Conservation (phyloP, 2,329 filamentous ascomycete genomes). For the Cadophora gregata region DNA sequence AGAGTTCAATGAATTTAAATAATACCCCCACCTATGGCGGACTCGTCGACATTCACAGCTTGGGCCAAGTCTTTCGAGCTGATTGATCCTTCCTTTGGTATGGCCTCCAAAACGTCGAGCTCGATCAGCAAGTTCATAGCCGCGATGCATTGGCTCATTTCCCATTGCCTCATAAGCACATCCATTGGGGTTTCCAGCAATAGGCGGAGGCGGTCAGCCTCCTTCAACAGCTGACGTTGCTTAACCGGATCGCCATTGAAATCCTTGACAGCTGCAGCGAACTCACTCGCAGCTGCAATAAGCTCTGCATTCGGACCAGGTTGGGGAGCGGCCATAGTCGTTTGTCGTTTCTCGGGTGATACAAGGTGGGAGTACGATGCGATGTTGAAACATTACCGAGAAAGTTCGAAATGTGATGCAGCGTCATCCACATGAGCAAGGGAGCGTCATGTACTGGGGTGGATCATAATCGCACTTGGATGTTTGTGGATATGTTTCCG, state of each 20-base stretch:
- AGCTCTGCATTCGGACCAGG: conserved; percentile 28
- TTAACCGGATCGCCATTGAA: conserved; percentile 29
- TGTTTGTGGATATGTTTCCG: conserved; percentile 8
- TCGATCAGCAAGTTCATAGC: conserved; percentile 31
- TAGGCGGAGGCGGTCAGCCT: conserved; percentile 26
- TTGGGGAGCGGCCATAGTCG: conserved; percentile 9
- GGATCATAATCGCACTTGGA: neutral
- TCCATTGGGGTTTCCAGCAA: conserved; percentile 33
- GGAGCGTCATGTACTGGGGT: neutral
- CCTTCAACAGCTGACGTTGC: conserved; percentile 27
- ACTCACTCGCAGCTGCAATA: conserved; percentile 30
- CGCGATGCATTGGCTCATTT: conserved; percentile 26
- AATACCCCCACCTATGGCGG: conserved; percentile 26
- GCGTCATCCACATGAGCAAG: neutral
- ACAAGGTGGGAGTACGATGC: neutral
- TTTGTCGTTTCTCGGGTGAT: neutral
- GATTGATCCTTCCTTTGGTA: conserved; percentile 27
- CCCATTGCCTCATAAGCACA: conserved; percentile 32
- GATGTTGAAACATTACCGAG: neutral
- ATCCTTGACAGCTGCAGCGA: conserved; percentile 30
- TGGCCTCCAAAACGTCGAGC: conserved; percentile 31
- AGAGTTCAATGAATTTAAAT: neutral
- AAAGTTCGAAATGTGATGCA: neutral
- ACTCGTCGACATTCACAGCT: conserved; percentile 31
- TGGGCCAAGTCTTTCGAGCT: conserved; percentile 28